These are phyloP conservation scores for Rhizopogon salebrosus DNA, from an alignment of 768 basidiomycete species.

Conservation along the genomic window DNA sequence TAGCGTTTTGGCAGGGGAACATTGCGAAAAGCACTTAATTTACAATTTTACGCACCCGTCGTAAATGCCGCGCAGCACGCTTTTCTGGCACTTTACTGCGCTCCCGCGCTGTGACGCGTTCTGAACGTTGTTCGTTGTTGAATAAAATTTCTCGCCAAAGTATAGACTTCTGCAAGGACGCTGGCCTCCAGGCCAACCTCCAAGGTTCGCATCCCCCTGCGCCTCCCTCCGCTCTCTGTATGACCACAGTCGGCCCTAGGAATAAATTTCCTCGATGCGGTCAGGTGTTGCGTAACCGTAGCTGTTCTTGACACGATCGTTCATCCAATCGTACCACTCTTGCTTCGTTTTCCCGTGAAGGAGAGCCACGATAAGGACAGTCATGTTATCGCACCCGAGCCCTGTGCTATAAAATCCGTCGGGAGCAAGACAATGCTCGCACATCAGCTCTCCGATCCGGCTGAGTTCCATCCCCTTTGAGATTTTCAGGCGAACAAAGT, in stretches of 20 bases:
- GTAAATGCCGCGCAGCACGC: no score
- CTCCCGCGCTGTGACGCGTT: no score
- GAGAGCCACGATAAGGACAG: conserved; percentile 84
- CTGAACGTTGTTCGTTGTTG: no score
- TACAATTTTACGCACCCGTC: no score
- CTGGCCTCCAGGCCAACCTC: no score
- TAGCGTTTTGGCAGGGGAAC: no score
- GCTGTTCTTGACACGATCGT: conserved; percentile 68
- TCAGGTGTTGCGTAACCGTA: conserved; percentile 78
- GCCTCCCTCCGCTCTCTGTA: conserved; percentile 61
- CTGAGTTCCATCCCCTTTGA: conserved; percentile 71
- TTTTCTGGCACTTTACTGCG: no score
- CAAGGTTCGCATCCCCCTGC: no score
- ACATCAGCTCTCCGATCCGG: conserved; percentile 88
- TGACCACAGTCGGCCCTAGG: conserved; percentile 54
- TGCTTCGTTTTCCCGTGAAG: conserved; percentile 81
- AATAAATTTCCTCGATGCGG: conserved; percentile 71
- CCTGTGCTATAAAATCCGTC: conserved; percentile 87
- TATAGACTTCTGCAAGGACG: no score
- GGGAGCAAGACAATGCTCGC: conserved; percentile 90
- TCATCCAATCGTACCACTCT: conserved; percentile 91
- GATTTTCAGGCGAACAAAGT: conserved; percentile 79
- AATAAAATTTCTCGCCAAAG: no score
- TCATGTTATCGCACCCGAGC: conserved; percentile 99
- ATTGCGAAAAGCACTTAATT: no score